Evolutionary conservation across 2,329 filamentous ascomycete genomes (phyloP).

Genomic region (Penicillium expansum): DNA sequence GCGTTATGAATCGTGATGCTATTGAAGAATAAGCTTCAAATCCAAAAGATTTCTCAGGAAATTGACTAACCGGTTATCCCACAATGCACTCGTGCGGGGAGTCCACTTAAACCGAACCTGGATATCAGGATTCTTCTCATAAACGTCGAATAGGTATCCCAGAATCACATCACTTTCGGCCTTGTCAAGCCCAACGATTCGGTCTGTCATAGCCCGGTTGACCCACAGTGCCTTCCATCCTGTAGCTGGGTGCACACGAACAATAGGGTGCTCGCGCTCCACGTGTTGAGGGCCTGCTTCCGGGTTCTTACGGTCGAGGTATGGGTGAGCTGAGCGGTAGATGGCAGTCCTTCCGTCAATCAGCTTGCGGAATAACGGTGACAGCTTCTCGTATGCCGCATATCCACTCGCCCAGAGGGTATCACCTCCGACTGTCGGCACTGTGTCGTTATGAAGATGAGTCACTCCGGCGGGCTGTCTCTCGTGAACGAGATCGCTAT

Average conservation of each 20-base stretch:
- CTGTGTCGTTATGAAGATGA: conserved; percentile 66
- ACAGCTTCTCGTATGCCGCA: conserved; percentile 69
- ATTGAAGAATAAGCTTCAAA: neutral
- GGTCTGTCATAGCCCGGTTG: conserved; percentile 66
- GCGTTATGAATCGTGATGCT: conserved; percentile 73
- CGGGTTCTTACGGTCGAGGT: conserved; percentile 63
- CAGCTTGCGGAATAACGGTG: conserved; percentile 65
- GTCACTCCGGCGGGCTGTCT: conserved; percentile 68
- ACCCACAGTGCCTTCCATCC: conserved; percentile 74
- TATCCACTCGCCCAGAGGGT: conserved; percentile 72
- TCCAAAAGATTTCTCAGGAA: neutral
- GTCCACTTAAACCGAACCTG: conserved; percentile 72
- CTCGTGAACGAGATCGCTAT: conserved; percentile 69
- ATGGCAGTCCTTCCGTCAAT: conserved; percentile 66
- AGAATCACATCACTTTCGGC: conserved; percentile 68
- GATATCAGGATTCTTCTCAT: conserved; percentile 68
- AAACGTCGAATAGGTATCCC: conserved; percentile 65
- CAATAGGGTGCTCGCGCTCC: conserved; percentile 66
- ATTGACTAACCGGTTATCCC: conserved; percentile 62
- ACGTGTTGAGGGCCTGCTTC: conserved; percentile 62
- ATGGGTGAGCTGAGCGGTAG: conserved; percentile 64
- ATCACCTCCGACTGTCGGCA: conserved; percentile 65
- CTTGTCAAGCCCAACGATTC: conserved; percentile 67
- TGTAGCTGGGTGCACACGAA: conserved; percentile 68
- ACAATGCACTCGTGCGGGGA: conserved; percentile 63